Base-by-base conservation (phyloP, 768 basidiomycete species). In the Amanita fuliginea region DNA sequence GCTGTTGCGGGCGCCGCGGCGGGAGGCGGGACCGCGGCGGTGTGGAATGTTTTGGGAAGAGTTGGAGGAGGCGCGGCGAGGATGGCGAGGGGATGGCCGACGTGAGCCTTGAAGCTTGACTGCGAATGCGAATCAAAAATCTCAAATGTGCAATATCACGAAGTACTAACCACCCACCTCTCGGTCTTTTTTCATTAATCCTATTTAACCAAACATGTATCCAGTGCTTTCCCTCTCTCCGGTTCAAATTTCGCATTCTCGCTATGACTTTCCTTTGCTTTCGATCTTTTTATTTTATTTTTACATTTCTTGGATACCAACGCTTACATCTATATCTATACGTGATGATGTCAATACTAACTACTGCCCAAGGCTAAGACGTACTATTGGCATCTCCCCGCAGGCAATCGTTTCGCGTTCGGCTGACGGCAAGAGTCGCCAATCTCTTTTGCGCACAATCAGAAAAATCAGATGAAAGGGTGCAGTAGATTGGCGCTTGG, bases 31-130 rank as follows among this genome's bases (percentile, higher is more conserved):
- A 76, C 81, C 1, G 70, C 74, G 16, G 75, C 75, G 9, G 70
- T 87, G 40, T 87, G 84, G 84, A 76, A 67, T 52, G 71, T 87
- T 55, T 57, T 90, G 46, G 84, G 83, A 10, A 68, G 83, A 11
- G 75, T 90, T 8, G 81, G 81, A 4, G 81, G 81, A 41, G 85
- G 83, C 8, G 86, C 85, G 24, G 86, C 82, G 24, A 69, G 86
- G 55, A 78, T 83, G 30, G 83, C 80, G 9, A 72, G 83, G 42
- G 86, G 86, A 10, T 87, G 83, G 82, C 86, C 85, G 42, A 85
- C 84, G 49, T 86, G 4, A 26, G 44, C 14, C 6, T 4, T 22
- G 22, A 22, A 2, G 2, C 2, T 26, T 1, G 24, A 26, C 4
- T 6, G 24, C 19, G 11, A 24, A 26, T 42, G 11, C 22, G 24